Evolutionary conservation across 2,329 filamentous ascomycete genomes (phyloP).

Genomic region (Simplicillium aogashimaense): DNA sequence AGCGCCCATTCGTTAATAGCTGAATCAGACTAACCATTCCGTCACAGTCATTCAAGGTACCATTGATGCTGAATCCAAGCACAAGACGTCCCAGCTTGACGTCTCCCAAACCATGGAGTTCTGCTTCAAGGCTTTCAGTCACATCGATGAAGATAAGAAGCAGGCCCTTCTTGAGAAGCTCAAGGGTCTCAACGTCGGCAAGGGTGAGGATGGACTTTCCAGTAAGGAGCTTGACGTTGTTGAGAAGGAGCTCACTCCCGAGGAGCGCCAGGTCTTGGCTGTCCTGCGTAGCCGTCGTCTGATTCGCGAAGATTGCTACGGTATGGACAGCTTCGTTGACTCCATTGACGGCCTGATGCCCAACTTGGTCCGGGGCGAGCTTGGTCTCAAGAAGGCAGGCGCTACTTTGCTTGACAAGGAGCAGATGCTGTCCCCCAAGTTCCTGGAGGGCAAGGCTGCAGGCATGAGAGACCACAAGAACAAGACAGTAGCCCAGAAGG

Average conservation of each 20-base stretch:
- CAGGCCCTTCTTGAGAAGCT: too few relatives aligned
- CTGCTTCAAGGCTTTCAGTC: too few relatives aligned
- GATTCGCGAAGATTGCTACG: constrained; percentile 9
- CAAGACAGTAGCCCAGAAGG: too few relatives aligned
- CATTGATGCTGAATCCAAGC: constrained; percentile 17
- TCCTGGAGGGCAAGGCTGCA: background rate
- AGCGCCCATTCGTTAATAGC: background rate
- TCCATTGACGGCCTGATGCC: constrained; percentile 8
- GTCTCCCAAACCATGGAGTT: constrained; percentile 21
- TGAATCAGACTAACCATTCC: background rate
- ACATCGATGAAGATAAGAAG: too few relatives aligned
- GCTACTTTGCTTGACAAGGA: background rate
- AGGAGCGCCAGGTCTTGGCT: constrained; percentile 6
- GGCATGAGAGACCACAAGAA: background rate
- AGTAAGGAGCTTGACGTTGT: background rate
- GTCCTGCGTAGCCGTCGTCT: constrained; percentile 7
- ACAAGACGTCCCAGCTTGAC: constrained; percentile 18
- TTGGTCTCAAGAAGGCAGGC: constrained; percentile 4
- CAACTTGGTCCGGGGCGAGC: constrained; percentile 5
- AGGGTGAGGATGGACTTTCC: too few relatives aligned
- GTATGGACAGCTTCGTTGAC: constrained; percentile 9
- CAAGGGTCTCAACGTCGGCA: too few relatives aligned
- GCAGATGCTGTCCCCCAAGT: background rate
- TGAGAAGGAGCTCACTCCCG: constrained; percentile 3
- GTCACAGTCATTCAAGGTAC: constrained; percentile 27